These are phyloP conservation scores for Alternaria panax DNA, from an alignment of 2,329 filamentous ascomycete species.

Conservation along the genomic window DNA sequence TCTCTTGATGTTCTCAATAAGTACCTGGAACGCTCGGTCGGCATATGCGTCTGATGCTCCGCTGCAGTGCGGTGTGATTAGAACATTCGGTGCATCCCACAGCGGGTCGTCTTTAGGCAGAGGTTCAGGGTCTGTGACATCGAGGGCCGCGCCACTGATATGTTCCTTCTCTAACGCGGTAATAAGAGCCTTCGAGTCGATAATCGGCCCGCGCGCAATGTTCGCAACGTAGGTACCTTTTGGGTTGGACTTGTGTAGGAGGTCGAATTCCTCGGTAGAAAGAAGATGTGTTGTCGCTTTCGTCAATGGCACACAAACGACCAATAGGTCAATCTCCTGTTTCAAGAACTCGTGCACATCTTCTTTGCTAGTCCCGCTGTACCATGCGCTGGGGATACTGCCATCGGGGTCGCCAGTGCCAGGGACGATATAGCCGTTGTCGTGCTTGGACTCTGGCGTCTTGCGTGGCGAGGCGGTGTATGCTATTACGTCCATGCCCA, in stretches of 20 bases:
- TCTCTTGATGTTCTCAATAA: constrained; percentile 64
- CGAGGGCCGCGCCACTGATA: constrained; percentile 73
- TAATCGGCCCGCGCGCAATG: constrained; percentile 70
- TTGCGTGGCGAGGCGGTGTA: constrained; percentile 75
- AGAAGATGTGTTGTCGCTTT: constrained; percentile 62
- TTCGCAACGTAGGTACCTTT: constrained; percentile 70
- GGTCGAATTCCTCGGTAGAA: constrained; percentile 61
- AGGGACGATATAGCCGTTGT: constrained; percentile 72
- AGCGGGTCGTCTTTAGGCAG: constrained; percentile 71
- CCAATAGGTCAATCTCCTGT: constrained; percentile 64
- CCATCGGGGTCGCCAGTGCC: constrained; percentile 70
- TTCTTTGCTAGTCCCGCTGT: constrained; percentile 61
- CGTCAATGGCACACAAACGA: constrained; percentile 66
- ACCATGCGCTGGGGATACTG: constrained; percentile 63
- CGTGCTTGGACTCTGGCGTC: constrained; percentile 69
- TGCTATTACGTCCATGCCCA: constrained; percentile 77
- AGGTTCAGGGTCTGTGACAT: constrained; percentile 83
- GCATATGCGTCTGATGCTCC: constrained; percentile 62
- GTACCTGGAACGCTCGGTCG: constrained; percentile 64
- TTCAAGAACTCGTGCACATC: constrained; percentile 62
- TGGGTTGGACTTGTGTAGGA: constrained; percentile 57
- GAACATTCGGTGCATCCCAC: constrained; percentile 73
- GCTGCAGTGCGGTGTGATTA: constrained; percentile 72
- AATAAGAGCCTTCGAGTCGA: constrained; percentile 69
- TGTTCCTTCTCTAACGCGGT: constrained; percentile 64